These are phyloP conservation scores for Jatropha curcas DNA, from an alignment of 345 rosid genomes.

Conservation along the genomic window DNA sequence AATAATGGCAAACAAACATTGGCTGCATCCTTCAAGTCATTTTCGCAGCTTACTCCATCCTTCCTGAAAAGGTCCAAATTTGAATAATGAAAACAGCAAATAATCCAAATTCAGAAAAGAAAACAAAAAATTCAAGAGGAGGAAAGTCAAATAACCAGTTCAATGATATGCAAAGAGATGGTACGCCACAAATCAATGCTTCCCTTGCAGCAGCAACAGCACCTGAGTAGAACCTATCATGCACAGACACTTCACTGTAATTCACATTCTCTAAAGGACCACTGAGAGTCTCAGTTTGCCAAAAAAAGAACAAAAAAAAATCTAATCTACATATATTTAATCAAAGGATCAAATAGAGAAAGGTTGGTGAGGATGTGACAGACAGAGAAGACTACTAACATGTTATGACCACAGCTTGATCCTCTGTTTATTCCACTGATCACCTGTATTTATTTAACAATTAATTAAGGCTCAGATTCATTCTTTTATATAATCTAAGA, in stretches of 20 bases:
- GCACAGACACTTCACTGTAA: not conserved
- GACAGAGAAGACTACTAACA: not conserved
- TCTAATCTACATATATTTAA: not conserved
- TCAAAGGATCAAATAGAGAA: not conserved
- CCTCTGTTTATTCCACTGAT: constrained; percentile 27
- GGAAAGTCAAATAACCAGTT: constrained; percentile 14
- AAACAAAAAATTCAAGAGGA: not conserved
- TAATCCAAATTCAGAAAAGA: not conserved
- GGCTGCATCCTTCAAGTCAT: constrained; percentile 23
- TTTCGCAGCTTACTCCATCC: constrained; percentile 16
- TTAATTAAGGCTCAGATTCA: not conserved
- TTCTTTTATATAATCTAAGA: not conserved
- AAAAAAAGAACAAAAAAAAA: too few relatives aligned
- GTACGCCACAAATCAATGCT: constrained; percentile 24
- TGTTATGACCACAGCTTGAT: constrained; percentile 24
- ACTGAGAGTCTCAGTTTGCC: not conserved
- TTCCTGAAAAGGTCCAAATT: constrained; percentile 9
- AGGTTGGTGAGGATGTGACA: too few relatives aligned
- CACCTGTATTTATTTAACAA: constrained; percentile 3
- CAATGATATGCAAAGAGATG: constrained; percentile 23
- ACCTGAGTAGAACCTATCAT: constrained; percentile 20
- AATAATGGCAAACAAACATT: constrained; percentile 19
- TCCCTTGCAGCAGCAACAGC: constrained; percentile 26
- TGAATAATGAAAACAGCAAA: not conserved
- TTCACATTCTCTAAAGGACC: not conserved